These are phyloP conservation scores for Penicillium salamii DNA, from an alignment of 495 filamentous ascomycete genomes.

Conservation along the genomic window DNA sequence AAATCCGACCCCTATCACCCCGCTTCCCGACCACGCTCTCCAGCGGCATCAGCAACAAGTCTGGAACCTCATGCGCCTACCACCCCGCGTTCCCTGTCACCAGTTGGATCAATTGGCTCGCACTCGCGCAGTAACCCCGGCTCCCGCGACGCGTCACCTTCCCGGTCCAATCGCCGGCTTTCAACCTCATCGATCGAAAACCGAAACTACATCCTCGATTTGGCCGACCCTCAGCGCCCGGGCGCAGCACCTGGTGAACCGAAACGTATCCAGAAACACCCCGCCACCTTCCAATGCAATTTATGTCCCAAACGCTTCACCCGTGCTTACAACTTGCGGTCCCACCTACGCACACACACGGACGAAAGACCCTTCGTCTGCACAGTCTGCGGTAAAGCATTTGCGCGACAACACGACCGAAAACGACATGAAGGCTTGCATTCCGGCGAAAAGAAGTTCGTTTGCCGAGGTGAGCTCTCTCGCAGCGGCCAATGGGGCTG, in stretches of 20 bases:
- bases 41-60: constrained; percentile 41
- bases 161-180: constrained; percentile 65
- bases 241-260: constrained; percentile 57
- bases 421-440: constrained; percentile 90
- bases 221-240: constrained; percentile 84
- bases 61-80: constrained; percentile 44
- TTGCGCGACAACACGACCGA: constrained; percentile 89
- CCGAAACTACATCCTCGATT: constrained; percentile 87
- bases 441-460: constrained; percentile 94
- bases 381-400: constrained; percentile 93
- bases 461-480: constrained; percentile 87
- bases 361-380: constrained; percentile 94
- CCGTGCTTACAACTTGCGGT: constrained; percentile 83
- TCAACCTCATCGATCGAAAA: constrained; percentile 83
- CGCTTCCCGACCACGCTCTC: constrained; percentile 42
- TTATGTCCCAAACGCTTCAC: constrained; percentile 88
- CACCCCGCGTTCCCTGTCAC: constrained; percentile 66
- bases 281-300: constrained; percentile 84
- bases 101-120: constrained; percentile 44
- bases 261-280: constrained; percentile 91
- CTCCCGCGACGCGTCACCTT: constrained; percentile 58
- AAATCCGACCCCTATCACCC: constrained; percentile 72
- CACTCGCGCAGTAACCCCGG: constrained; percentile 44
- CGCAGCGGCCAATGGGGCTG: constrained; percentile 87
- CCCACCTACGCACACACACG: constrained; percentile 89